A percentile compares a stretch with the other conserved stretches of the same genome.
phyloP scores from a whole-genome alignment of 2,329 filamentous ascomycete species.

The Colletotrichum eleusines region DNA sequence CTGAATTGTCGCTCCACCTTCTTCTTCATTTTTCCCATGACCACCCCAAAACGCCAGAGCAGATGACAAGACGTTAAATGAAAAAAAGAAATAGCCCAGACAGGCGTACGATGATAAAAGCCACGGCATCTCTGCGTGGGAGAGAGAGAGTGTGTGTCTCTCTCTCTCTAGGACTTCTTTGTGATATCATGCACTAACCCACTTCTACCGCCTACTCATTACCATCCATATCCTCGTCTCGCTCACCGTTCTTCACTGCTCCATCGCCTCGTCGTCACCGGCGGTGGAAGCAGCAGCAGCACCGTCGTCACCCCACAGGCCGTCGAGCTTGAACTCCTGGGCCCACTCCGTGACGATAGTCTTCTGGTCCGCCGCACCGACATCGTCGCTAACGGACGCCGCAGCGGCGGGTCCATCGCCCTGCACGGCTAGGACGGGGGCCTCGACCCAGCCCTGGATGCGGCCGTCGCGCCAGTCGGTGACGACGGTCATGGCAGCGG shows the following conservation, averaged over 20 bases:
- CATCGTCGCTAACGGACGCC: slow-evolving; percentile 55
- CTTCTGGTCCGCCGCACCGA: slow-evolving; percentile 76
- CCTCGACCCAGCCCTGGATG: slow-evolving; percentile 91
- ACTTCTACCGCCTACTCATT: slow-evolving; percentile 2
- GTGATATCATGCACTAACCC: slow-evolving; percentile 31
- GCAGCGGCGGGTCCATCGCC: slow-evolving; percentile 51
- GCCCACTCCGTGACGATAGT: slow-evolving; percentile 94
- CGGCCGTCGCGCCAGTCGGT: slow-evolving; percentile 97
- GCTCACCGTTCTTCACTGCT: slow-evolving; percentile 54
- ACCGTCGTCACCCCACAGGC: slow-evolving; percentile 78
- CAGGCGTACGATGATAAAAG: slow-evolving; percentile 24
- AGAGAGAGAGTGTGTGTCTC: no score
- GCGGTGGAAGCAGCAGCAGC: slow-evolving; percentile 44
- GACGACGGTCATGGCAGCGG: slow-evolving; percentile 91
- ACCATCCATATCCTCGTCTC: slow-evolving; percentile 13
- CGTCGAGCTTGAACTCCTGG: slow-evolving; percentile 94
- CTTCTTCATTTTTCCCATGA: slow-evolving; percentile 27
- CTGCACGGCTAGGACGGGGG: slow-evolving; percentile 73
- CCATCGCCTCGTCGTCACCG: slow-evolving; percentile 62
- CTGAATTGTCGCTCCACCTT: slow-evolving; percentile 15
- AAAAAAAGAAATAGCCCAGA: slow-evolving; percentile 12
- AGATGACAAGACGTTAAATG: slow-evolving; percentile 1
- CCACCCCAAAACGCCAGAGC: slow-evolving; percentile 36
- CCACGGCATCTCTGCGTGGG: slow-evolving; percentile 1
- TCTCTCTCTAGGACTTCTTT: slow-evolving; percentile 1